Evolutionary conservation across 2,329 filamentous ascomycete genomes (phyloP).

Genomic region (Pseudogymnoascus sp.): DNA sequence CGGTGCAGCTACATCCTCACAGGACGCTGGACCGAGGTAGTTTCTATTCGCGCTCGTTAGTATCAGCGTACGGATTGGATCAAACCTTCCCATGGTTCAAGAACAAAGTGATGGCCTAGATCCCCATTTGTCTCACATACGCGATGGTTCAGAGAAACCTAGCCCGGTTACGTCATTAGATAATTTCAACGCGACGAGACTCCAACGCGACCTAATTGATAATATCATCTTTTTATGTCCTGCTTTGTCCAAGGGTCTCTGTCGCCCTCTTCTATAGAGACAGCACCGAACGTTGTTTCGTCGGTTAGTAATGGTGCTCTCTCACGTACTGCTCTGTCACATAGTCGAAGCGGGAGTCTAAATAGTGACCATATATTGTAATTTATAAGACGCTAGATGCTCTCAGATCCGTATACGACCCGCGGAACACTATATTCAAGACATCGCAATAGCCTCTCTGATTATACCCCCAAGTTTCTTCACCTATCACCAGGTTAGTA

Average conservation of each 20-base stretch:
- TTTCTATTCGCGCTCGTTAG: background rate
- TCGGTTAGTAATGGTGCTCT: background rate
- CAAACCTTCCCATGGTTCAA: background rate
- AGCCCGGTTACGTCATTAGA: background rate
- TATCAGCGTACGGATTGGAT: background rate
- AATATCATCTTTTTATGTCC: background rate
- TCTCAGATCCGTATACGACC: background rate
- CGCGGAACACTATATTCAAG: background rate
- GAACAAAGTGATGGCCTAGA: background rate
- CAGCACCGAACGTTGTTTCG: background rate
- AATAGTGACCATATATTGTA: background rate
- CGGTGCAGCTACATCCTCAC: background rate
- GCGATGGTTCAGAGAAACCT: background rate
- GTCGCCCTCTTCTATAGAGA: background rate
- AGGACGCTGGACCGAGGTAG: background rate
- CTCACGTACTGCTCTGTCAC: background rate
- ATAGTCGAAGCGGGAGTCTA: background rate
- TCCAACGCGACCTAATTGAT: background rate
- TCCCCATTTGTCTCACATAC: background rate
- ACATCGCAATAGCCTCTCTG: slow-evolving; percentile 10
- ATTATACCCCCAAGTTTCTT: slow-evolving; percentile 8
- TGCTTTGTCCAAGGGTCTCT: background rate
- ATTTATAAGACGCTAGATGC: background rate
- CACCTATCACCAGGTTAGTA: slow-evolving; percentile 6
- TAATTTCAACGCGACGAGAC: background rate